Base-by-base conservation (phyloP, 345 rosid species). In the Gossypium australe region DNA sequence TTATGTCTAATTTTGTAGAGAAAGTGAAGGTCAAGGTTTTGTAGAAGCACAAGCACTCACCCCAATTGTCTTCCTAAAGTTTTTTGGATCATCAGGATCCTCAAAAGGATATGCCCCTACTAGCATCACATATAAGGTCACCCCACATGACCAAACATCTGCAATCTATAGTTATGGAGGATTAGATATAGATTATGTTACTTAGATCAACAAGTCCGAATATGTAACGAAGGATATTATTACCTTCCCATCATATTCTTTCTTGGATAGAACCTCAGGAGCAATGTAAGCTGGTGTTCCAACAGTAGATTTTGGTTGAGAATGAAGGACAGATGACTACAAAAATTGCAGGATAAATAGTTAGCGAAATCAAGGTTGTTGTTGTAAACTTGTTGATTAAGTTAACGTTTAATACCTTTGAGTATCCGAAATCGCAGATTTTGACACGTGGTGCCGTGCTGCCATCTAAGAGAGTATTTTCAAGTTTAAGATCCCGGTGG, bases 221-320 rank as follows among this genome's bases (percentile, higher is more conserved):
- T 34, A 34, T 0, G 5, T 34, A 34, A 34, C 41, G 41, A 10
- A 41, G 4, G 29, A 59, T 67, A 61, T 5, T 16, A 10, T 67
- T 75, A 86, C 89, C 80, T 87, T 90, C 64, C 91, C 91, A 51
- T 90, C 90, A 73, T 90, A 90, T 43, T 87, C 87, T 79, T 76
- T 85, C 70, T 70, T 88, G 0, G 83, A 80, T 22, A 90, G 83
- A 14, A 90, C 87, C 80, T 88, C 92, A 13, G 94, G 92, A 52
- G 92, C 94, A 55, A 90, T 84, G 67, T 87, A 87, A 72, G 92
- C 92, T 7, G 92, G 92, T 71, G 91, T 88, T 82, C 94, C 94
- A 4, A 87, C 94, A 4, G 89, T 82, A 45, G 95, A 80, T 84
- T 90, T 90, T 61, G 95, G 95, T 55, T 90, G 95, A 13, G 95